Base-by-base conservation (phyloP, 345 rosid genomes). In the Citrus sp. region DNA sequence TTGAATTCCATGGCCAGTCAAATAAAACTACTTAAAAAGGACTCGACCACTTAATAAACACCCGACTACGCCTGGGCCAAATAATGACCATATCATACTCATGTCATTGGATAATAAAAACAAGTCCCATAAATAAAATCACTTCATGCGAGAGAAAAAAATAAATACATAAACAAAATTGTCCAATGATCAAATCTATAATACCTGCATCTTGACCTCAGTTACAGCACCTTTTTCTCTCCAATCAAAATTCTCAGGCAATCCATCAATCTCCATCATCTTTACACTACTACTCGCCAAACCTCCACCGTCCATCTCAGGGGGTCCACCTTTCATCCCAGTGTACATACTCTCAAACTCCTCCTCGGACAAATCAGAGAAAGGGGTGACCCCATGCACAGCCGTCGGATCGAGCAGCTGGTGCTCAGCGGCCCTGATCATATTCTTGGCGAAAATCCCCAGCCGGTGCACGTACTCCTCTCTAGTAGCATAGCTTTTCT, bases 171-270 rank as follows among this genome's bases (percentile, higher is more conserved):
- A 46, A 40, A 40, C 1, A 9, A 40, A 40, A 9, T 9, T 6
- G 3, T 9, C 9, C 32, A 7, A 70, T 24, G 27, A 46, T 13
- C 51, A 13, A 46, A 12, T 46, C 0, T 13, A 46, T 46, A 25
- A 14, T 73, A 92, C 98, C 93, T 93, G 98, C 84, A 65, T 86
- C 84, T 93, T 93, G 80, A 95, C 97, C 62, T 91, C 92, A 37
- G 98, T 92, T 34, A 93, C 97, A 21, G 95, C 98, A 67, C 98
- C 97, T 59, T 89, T 90, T 56, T 92, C 93, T 67, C 99, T 85
- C 97, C 97, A 93, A 40, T 95, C 99, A 86, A 95, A 92, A 78
- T 76, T 86, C 51, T 84, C 79, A 27, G 97, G 99, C 84, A 96
- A 87, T 12, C 80, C 91, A 63, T 83, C 82, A 63, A 88, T 78